Evolutionary conservation across 73 alveolate species (phyloP).

Genomic region (Tetrahymena thermophila): DNA sequence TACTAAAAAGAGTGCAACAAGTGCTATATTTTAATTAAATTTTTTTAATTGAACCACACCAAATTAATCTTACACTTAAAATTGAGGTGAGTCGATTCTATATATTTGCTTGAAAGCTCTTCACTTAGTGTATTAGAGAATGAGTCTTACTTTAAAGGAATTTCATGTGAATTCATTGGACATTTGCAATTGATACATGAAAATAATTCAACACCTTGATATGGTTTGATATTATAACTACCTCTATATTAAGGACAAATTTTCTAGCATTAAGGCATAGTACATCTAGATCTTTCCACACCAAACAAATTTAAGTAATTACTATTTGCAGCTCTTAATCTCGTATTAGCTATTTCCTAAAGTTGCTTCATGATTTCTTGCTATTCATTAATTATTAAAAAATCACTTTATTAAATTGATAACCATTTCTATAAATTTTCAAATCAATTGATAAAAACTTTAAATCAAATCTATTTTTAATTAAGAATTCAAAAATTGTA

Average conservation of each 20-base stretch:
- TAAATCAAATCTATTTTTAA: too few relatives aligned
- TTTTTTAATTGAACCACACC: background rate
- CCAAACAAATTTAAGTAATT: background rate
- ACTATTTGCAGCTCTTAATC: background rate
- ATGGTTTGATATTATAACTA: background rate
- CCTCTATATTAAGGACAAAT: background rate
- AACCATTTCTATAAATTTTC: background rate
- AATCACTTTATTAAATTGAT: background rate
- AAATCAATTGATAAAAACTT: too few relatives aligned
- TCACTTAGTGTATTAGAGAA: background rate
- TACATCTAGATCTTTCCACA: background rate
- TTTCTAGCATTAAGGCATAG: background rate
- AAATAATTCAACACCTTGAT: background rate
- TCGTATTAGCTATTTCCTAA: background rate
- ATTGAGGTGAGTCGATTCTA: background rate
- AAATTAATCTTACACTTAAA: background rate
- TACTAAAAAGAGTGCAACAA: background rate
- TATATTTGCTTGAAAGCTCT: background rate
- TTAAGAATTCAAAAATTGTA: too few relatives aligned
- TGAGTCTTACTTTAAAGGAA: background rate
- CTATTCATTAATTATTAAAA: background rate
- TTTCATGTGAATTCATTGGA: background rate
- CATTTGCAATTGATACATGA: background rate
- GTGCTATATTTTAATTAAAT: background rate
- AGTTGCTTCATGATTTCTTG: background rate